phyloP scores from a whole-genome alignment of 1,139 yeast species.

The Blastobotrys proliferans region DNA sequence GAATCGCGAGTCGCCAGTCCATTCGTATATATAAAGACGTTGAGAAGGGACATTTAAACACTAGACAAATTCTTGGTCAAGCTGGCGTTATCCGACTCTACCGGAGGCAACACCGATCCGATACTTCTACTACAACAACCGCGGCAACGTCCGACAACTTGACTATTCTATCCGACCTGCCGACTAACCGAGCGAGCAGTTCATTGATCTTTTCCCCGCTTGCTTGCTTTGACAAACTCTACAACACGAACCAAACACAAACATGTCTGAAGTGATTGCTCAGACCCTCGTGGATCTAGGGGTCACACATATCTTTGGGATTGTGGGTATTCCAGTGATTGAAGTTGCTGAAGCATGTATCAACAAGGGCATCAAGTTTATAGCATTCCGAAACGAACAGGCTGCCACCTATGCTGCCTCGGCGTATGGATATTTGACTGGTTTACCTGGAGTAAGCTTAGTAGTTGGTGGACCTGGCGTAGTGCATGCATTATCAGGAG shows the following conservation, averaged over 20 bases:
- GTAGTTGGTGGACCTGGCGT: constrained; percentile 74
- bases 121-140: too few species aligned
- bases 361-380: constrained; percentile 47
- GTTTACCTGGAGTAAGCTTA: constrained; percentile 56
- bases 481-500: constrained; percentile 59
- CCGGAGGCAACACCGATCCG: too few species aligned
- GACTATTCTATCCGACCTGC: too few species aligned
- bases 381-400: constrained; percentile 62
- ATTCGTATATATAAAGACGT: too few species aligned
- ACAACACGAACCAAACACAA: background rate
- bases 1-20: too few species aligned
- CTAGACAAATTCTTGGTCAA: too few species aligned
- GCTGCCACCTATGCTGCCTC: constrained; percentile 70
- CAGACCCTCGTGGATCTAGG: constrained; percentile 44
- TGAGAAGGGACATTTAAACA: too few species aligned
- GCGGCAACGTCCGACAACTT: too few species aligned
- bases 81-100: too few species aligned
- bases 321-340: constrained; percentile 68
- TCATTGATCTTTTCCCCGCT: too few species aligned
- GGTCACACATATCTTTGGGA: constrained; percentile 54
- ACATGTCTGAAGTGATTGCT: constrained; percentile 43
- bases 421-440: constrained; percentile 58
- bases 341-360: constrained; percentile 55
- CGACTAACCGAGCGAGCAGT: too few species aligned
- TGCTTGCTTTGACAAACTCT: too few species aligned